Evolutionary conservation across 1,284 basidiomycete species (phyloP).

Genomic region (Sanguinoderma infundibulare): DNA sequence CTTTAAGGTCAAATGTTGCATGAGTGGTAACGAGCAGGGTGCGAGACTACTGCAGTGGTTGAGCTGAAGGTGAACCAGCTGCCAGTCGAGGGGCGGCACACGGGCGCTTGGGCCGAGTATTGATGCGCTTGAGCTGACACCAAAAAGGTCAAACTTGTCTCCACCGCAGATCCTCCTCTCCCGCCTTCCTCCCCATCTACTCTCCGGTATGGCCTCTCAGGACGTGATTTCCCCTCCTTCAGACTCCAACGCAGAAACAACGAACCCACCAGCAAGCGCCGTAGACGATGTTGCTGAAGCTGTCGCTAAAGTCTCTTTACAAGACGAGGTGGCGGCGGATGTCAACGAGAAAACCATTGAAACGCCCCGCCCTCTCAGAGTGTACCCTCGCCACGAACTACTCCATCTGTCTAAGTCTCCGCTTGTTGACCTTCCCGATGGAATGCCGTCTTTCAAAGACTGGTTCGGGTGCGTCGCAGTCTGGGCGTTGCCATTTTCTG

Average conservation of each 20-base stretch:
- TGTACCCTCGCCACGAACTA: constrained; percentile 71
- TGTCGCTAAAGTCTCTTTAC: constrained; percentile 42
- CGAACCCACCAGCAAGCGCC: constrained; percentile 24
- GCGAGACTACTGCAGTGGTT: neutral
- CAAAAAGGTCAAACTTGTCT: constrained; percentile 24
- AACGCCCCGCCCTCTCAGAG: constrained; percentile 49
- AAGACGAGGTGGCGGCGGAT: constrained; percentile 35
- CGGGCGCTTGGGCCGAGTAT: constrained; percentile 16
- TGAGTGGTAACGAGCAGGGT: constrained; percentile 1
- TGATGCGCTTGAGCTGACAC: constrained; percentile 22
- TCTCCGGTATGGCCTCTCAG: constrained; percentile 31
- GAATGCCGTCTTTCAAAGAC: constrained; percentile 81
- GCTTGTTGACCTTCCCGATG: constrained; percentile 70
- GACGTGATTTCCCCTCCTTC: constrained; percentile 18
- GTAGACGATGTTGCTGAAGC: constrained; percentile 38
- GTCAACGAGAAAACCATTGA: constrained; percentile 34
- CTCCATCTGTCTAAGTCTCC: constrained; percentile 76
- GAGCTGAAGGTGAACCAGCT: neutral
- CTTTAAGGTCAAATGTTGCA: constrained; percentile 51
- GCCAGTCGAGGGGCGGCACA: neutral
- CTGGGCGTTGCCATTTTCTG: constrained; percentile 16
- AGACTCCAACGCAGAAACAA: constrained; percentile 13
- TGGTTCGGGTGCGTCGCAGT: constrained; percentile 80
- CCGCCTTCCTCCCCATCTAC: constrained; percentile 5
- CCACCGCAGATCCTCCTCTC: constrained; percentile 12